These are phyloP conservation scores for Phytopythium chamaehyphon DNA, from an alignment of 352 stramenopile genomes.

Conservation along the genomic window DNA sequence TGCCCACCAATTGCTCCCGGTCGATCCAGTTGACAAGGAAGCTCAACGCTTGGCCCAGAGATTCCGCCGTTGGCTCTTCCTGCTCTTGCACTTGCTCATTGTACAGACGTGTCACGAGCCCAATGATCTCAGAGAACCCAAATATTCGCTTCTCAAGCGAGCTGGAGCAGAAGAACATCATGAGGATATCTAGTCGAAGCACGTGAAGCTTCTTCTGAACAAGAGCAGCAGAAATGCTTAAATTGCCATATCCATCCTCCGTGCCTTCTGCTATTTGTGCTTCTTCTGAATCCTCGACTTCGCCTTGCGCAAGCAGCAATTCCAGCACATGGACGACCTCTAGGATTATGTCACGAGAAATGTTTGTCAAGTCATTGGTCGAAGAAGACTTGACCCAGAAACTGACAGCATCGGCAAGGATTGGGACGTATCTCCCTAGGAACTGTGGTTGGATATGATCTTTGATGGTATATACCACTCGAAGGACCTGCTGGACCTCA, in stretches of 20 bases:
- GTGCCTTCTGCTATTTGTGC: background rate
- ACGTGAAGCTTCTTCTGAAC: constrained; percentile 32
- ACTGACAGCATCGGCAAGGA: constrained; percentile 24
- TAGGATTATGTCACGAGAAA: constrained; percentile 43
- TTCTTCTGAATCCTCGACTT: constrained; percentile 19
- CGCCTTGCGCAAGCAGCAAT: constrained; percentile 35
- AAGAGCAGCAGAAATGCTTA: constrained; percentile 1
- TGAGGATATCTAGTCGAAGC: constrained; percentile 47
- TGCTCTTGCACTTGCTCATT: constrained; percentile 34
- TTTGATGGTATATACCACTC: constrained; percentile 55
- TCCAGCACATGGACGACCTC: constrained; percentile 64
- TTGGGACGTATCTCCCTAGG: constrained; percentile 28
- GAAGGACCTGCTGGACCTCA: constrained; percentile 46
- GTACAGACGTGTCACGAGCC: constrained; percentile 35
- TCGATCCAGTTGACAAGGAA: constrained; percentile 50
- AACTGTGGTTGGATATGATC: constrained; percentile 45
- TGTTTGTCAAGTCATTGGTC: constrained; percentile 22
- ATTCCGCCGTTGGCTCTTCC: constrained; percentile 17
- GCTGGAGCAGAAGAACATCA: constrained; percentile 42
- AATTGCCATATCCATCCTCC: background rate
- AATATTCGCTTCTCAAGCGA: constrained; percentile 75
- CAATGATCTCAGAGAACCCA: constrained; percentile 60
- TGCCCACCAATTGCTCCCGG: constrained; percentile 34
- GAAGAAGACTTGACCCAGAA: constrained; percentile 22
- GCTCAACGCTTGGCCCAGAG: constrained; percentile 16